Percentiles rank a stretch among this genome's conserved stretches.
These are phyloP conservation scores for Penicillium egyptiacum DNA, from an alignment of 495 filamentous ascomycete species.

Conservation along the genomic window DNA sequence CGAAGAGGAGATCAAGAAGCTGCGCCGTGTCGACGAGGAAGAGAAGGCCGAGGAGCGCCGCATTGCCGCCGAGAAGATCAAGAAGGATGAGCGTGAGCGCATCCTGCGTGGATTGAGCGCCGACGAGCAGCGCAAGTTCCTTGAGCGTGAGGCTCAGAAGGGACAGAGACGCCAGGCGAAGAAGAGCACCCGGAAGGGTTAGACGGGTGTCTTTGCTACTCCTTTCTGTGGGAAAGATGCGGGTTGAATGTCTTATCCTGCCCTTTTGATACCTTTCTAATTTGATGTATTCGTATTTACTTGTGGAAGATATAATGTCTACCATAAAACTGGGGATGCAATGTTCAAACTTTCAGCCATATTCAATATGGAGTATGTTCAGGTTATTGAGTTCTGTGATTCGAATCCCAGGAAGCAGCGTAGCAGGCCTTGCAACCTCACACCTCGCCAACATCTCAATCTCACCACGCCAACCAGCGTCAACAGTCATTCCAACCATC, in stretches of 20 bases:
- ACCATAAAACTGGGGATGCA: not conserved
- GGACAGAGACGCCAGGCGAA: slow-evolving; percentile 71
- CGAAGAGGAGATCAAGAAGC: slow-evolving; percentile 77
- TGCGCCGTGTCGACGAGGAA: slow-evolving; percentile 80
- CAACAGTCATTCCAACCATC: not conserved
- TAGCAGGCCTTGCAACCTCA: not conserved
- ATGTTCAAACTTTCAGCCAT: slow-evolving; percentile 1
- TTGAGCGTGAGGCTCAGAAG: slow-evolving; percentile 88
- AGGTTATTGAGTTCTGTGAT: not conserved
- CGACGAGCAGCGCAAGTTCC: slow-evolving; percentile 91
- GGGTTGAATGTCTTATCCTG: slow-evolving; percentile 28
- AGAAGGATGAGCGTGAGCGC: slow-evolving; percentile 90
- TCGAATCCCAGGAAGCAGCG: not conserved
- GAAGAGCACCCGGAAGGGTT: slow-evolving; percentile 58
- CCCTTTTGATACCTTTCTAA: slow-evolving; percentile 27
- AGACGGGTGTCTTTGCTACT: slow-evolving; percentile 8
- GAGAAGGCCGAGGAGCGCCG: slow-evolving; percentile 90
- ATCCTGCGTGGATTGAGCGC: slow-evolving; percentile 79
- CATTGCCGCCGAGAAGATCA: slow-evolving; percentile 73
- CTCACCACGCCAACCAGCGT: not conserved
- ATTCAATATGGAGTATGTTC: slow-evolving; percentile 1
- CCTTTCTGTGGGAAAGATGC: slow-evolving; percentile 2
- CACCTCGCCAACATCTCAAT: not conserved
- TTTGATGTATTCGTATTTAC: slow-evolving; percentile 29
- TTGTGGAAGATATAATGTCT: slow-evolving; percentile 3